phyloP scores from a whole-genome alignment of 1,284 basidiomycete genomes.

The Trametes polyzona region DNA sequence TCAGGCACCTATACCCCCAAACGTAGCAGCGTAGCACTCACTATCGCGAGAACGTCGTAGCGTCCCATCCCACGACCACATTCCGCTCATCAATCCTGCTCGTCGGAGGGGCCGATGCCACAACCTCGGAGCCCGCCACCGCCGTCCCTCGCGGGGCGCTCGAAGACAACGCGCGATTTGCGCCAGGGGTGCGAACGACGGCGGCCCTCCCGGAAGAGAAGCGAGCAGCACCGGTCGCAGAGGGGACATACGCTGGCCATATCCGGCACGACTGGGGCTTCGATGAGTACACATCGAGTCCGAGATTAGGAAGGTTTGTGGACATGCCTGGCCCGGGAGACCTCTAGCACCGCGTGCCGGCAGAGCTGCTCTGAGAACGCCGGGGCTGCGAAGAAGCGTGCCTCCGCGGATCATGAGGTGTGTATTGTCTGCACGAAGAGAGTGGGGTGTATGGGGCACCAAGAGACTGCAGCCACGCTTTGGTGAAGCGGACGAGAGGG shows the following conservation, averaged over 20 bases:
- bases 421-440: not conserved
- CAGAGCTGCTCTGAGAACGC: too few relatives aligned
- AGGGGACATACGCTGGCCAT: not conserved
- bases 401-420: not conserved
- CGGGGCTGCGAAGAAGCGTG: not conserved
- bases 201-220: too few relatives aligned
- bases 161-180: not conserved
- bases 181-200: not conserved
- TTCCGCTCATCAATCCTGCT: conserved; percentile 59
- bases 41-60: conserved; percentile 71
- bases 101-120: conserved; percentile 51
- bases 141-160: not conserved
- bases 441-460: not conserved
- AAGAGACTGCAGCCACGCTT: too few relatives aligned
- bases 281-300: too few relatives aligned
- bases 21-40: conserved; percentile 40
- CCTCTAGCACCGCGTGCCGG: not conserved
- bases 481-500: too few relatives aligned
- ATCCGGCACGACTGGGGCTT: not conserved
- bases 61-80: conserved; percentile 71
- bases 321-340: not conserved
- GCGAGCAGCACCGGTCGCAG: too few relatives aligned
- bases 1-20: not conserved
- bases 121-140: not conserved
- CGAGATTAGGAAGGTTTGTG: too few relatives aligned